Percentiles rank a stretch among this genome's conserved stretches.
Evolutionary conservation across 345 rosid genomes (phyloP).

Genomic region (Draba incana): DNA sequence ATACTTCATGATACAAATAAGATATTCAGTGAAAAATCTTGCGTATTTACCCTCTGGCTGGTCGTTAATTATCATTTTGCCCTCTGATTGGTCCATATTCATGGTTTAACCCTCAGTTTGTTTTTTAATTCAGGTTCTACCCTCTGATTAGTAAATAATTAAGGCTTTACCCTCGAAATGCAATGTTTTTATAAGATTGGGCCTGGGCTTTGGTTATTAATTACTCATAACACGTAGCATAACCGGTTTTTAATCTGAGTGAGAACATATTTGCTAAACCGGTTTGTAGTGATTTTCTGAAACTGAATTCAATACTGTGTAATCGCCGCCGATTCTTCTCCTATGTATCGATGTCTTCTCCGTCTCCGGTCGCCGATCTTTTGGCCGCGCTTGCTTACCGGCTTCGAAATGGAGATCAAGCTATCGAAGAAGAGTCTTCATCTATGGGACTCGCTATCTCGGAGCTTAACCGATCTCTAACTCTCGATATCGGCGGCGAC

Average conservation of each 20-base stretch:
- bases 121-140: no score
- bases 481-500: conserved; percentile 41
- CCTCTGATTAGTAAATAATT: no score
- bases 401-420: background rate
- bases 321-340: conserved; percentile 27
- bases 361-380: conserved; percentile 35
- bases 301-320: background rate
- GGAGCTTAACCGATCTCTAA: conserved; percentile 57
- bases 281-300: background rate
- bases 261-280: background rate
- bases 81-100: no score
- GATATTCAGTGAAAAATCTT: background rate
- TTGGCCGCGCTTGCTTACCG: conserved; percentile 27
- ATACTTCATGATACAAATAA: background rate
- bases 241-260: conserved; percentile 6
- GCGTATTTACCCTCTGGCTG: background rate
- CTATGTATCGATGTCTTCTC: conserved; percentile 23
- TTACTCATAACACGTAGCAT: background rate
- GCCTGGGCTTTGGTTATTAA: background rate
- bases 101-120: no score
- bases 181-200: background rate
- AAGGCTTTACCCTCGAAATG: no score
- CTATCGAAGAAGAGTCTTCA: conserved; percentile 30
- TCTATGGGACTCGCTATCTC: conserved; percentile 55
- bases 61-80: no score